These are phyloP conservation scores for Leishmania arabica DNA, from an alignment of 208 protist genomes.

Conservation along the genomic window DNA sequence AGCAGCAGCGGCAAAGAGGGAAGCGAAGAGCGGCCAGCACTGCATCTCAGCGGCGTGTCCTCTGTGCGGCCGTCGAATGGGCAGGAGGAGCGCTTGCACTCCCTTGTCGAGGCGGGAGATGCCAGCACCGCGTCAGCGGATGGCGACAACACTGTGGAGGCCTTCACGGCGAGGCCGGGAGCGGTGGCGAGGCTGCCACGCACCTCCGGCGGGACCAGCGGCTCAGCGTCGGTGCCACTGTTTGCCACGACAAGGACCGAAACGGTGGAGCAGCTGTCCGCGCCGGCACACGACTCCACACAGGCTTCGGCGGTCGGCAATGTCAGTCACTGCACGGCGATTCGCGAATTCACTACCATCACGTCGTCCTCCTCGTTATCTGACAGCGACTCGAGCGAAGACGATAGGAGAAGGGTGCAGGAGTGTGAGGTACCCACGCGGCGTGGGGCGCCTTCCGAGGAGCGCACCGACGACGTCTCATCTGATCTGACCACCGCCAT, in stretches of 20 bases:
- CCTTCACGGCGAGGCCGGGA: not conserved
- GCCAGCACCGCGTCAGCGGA: constrained; percentile 34
- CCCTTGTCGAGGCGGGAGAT: constrained; percentile 21
- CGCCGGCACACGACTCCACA: constrained; percentile 6
- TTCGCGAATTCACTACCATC: constrained; percentile 28
- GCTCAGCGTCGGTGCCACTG: not conserved
- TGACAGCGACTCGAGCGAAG: constrained; percentile 15
- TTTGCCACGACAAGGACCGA: not conserved
- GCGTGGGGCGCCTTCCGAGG: constrained; percentile 6
- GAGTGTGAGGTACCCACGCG: too few species aligned
- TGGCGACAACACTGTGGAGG: constrained; percentile 2
- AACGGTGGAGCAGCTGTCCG: constrained; percentile 24
- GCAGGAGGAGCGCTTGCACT: constrained; percentile 26
- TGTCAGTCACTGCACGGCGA: constrained; percentile 19
- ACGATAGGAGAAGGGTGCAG: not conserved
- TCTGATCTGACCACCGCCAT: constrained; percentile 25
- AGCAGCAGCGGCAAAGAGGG: not conserved
- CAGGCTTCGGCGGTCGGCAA: constrained; percentile 13
- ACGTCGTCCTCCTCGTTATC: constrained; percentile 15
- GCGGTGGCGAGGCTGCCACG: not conserved
- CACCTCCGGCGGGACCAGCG: not conserved
- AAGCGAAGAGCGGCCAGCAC: constrained; percentile 22
- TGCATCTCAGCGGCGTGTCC: constrained; percentile 39
- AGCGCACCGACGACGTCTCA: constrained; percentile 33
- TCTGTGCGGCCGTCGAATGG: constrained; percentile 30